phyloP scores from a whole-genome alignment of 225 moss, liverwort and hornwort species.

The Straminergon stramineum region DNA sequence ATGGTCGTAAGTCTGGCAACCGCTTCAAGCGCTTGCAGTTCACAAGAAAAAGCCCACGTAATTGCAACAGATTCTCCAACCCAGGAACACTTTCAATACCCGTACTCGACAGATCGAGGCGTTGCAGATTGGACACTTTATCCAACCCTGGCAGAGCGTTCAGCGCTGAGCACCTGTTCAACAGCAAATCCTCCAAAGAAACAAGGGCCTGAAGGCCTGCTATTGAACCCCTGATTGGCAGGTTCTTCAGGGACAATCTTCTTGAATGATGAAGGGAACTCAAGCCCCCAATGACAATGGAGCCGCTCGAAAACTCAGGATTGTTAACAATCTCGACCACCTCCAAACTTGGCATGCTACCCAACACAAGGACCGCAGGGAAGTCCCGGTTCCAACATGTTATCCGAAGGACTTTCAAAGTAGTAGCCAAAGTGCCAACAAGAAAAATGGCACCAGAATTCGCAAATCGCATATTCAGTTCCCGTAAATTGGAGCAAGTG shows the following conservation, averaged over 20 bases:
- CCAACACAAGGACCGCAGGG: not conserved
- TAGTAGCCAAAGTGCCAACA: not conserved
- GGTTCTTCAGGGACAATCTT: not conserved
- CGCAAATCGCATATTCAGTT: not conserved
- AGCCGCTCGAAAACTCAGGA: not conserved
- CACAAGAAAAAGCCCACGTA: not conserved
- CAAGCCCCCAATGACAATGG: not conserved
- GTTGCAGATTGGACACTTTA: not conserved
- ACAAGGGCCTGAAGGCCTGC: not conserved
- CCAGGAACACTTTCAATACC: not conserved
- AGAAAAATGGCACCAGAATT: not conserved
- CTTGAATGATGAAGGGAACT: not conserved
- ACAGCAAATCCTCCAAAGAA: not conserved
- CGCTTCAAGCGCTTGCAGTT: not conserved
- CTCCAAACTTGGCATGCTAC: not conserved
- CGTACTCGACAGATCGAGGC: not conserved
- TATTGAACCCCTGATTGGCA: not conserved
- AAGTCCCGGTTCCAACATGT: not conserved
- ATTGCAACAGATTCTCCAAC: not conserved
- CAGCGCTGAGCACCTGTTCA: not conserved
- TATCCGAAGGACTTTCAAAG: not conserved
- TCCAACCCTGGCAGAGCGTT: not conserved
- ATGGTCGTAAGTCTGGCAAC: not conserved
- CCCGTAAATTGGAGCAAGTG: not conserved
- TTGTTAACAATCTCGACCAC: not conserved